Evolutionary conservation across 495 filamentous ascomycete species (phyloP), one percentile per base, ranked within the genome.

Genomic region (Bacidia gigantensis): DNA sequence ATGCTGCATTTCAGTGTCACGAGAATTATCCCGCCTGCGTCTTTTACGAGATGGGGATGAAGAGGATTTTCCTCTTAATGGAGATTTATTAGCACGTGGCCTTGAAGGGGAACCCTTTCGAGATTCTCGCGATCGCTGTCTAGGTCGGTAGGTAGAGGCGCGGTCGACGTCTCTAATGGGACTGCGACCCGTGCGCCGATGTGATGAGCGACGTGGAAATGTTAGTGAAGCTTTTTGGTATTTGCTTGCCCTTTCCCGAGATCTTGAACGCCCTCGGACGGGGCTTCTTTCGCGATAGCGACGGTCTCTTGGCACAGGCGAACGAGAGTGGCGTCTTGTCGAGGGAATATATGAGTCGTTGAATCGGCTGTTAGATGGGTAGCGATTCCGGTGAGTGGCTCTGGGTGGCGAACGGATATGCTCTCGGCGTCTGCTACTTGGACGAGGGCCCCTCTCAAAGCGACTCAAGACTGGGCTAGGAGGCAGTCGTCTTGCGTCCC

Each of bases 1-100:
- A 53, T 17, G 67, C 32, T 62, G 60, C 66, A 71, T 72, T 23
- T 56, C 60, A 20, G 54, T 55, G 21, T 66, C 54, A 7, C 46
- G 53, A 21, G 53, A 56, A 18, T 21, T 10, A 18, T 24, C 11
- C 22, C 41, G 49, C 14, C 17, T 12, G 7, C 23, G 18, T 51
- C 40, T 26, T 46, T 43, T 39, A 23, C 47, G n/a, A 17, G 1
- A 3, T 18, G 35, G 35, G 17, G 35, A 52, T 21, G n/a, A 3
- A 20, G 49, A 44, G n/a, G 18, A 29, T 5, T 26, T 9, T 17
- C 35, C 20, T n/a, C 44, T 44, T 12, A 26, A 38, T 9, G 11
- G 3, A 50, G 17, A 18, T 14, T 26, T 11, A 14, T 50, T 20
- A 25, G 25, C 24, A 38, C 32, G 47, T 38, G 47, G 11, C 17